Evolutionary conservation across 495 filamentous ascomycete species (phyloP).

Genomic region (Cetradonia linearis): DNA sequence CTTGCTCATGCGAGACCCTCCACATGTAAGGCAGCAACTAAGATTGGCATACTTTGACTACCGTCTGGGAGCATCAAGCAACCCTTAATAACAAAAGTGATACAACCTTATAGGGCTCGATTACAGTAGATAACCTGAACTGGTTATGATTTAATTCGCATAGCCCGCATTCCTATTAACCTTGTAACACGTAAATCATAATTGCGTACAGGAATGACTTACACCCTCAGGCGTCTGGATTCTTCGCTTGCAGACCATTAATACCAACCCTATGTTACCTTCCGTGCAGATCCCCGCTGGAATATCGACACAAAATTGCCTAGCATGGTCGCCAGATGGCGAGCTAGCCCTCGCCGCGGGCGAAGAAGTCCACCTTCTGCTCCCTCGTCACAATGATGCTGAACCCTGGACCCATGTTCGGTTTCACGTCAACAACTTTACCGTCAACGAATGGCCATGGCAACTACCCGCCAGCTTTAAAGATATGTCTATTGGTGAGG

Average conservation of each 20-base stretch:
- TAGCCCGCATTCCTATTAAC: no score
- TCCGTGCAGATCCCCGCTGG: constrained; percentile 25
- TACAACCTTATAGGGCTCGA: no score
- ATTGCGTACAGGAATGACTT: background rate
- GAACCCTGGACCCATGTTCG: constrained; percentile 24
- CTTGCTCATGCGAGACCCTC: background rate
- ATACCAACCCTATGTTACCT: constrained; percentile 17
- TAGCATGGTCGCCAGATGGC: constrained; percentile 54
- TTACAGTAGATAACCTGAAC: no score
- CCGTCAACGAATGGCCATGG: constrained; percentile 41
- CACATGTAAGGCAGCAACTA: background rate
- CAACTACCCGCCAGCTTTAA: constrained; percentile 37
- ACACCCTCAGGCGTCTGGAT: background rate
- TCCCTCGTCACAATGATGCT: constrained; percentile 19
- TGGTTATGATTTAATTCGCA: no score
- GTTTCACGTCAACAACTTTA: constrained; percentile 44
- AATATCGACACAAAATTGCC: constrained; percentile 37
- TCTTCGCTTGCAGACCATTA: background rate
- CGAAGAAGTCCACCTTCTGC: constrained; percentile 30
- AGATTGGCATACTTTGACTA: background rate
- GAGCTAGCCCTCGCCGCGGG: constrained; percentile 50
- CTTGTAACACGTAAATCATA: no score
- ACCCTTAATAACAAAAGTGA: no score
- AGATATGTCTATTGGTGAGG: constrained; percentile 51
- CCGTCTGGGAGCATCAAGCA: no score